Base-by-base conservation (phyloP, 1,139 yeast genomes). In the Pichia norvegensis region DNA sequence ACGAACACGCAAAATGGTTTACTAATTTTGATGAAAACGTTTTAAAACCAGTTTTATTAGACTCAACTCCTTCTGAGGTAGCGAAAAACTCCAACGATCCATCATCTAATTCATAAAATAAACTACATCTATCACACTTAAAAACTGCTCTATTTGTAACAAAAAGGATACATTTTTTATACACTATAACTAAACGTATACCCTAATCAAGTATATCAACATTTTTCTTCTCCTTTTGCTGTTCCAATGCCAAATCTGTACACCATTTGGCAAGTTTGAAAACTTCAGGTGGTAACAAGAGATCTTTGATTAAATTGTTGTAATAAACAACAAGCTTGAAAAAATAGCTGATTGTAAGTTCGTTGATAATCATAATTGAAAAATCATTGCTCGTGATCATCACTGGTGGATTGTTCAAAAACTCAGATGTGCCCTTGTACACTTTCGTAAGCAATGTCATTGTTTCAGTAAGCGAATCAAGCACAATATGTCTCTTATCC, bases 21-120 rank as follows among this genome's bases (percentile, higher is more conserved):
- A 81, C 87, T 23, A 83, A 80, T 57, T 86, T 92, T 62, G 99
- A 92, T 62, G 96, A 92, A 56, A 85, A 87, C 61, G 94, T 92
- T n/a, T 73, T 92, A 55, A 94, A 92, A 63, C 99, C 99, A 0
- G 97, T 92, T 0, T 73, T 92, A 48, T 73, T 92, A 52, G 98
- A 92, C 58, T 72, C 67, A 38, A 38, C 57, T 27, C 63, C 62
- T 2, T 8, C 37, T 4, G 41, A 44, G n/a, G 35, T 29, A 14
- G 11, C 33, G 10, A 40, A 13, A 19, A 44, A 42, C 16, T 16
- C 25, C 33, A 36, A 29, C 9, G 19, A 42, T 23, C 11, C 31
- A 5, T 27, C 31, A 13, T 27, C 29, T 8, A 16, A n/a, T 16
- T 31, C 14, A 31, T 31, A 16, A 17, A 31, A 22, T 36, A 23